These are phyloP conservation scores for Ophidiomyces ophidiicola DNA, from an alignment of 2,329 filamentous ascomycete species.

Conservation along the genomic window DNA sequence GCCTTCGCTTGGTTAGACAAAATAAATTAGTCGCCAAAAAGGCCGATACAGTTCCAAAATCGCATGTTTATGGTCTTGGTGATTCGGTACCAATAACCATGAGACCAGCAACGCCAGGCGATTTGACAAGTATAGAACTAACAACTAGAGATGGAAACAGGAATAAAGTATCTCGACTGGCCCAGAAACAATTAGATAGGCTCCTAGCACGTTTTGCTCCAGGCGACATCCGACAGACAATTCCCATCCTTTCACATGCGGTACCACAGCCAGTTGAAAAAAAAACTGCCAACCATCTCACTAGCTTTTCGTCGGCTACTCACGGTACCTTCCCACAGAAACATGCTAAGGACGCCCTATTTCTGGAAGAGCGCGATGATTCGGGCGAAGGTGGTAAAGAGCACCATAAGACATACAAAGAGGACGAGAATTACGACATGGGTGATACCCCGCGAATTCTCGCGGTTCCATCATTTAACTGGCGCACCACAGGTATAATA, in stretches of 20 bases:
- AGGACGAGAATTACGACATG: background rate
- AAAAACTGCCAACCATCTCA: no score
- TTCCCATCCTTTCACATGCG: constrained; percentile 25
- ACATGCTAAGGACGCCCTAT: no score
- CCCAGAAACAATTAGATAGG: constrained; percentile 12
- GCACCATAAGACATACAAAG: background rate
- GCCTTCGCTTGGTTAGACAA: constrained; percentile 26
- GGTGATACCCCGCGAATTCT: background rate
- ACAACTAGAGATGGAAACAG: no score
- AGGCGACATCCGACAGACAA: constrained; percentile 30
- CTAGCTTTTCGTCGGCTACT: no score
- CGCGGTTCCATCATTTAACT: constrained; percentile 1
- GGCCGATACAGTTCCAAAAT: background rate
- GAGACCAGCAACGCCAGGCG: constrained; percentile 3
- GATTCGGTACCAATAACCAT: constrained; percentile 6
- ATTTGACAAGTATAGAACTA: no score
- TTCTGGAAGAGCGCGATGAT: no score
- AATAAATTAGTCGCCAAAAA: background rate
- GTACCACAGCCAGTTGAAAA: background rate
- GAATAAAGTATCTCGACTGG: background rate
- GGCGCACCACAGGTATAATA: constrained; percentile 3
- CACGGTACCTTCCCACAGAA: background rate
- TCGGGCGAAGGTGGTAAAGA: background rate
- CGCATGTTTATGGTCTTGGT: constrained; percentile 4
- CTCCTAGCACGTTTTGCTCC: constrained; percentile 24